Base-by-base conservation (phyloP, 148 eudicot genomes). In the Tetragonia tetragonoides region DNA sequence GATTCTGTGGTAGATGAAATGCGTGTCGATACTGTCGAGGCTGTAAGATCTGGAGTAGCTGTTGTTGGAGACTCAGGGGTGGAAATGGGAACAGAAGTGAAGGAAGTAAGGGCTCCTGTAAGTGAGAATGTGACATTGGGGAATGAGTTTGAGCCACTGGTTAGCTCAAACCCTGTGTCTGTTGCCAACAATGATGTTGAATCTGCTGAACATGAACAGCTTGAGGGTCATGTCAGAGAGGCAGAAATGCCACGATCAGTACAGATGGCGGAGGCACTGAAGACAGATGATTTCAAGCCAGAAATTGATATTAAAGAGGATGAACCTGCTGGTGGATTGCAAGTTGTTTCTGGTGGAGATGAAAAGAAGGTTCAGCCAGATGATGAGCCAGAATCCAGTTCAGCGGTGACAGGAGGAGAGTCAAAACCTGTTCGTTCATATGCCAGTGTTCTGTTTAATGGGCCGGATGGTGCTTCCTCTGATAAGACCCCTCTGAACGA, bases 1-100 rank as follows among this genome's bases (percentile, higher is more conserved):
- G 91, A 83, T 69, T 61, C 85, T 46, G 66, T 83, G 70, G 82
- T 86, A 59, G 82, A 83, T 57, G 75, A 42, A 49, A 78, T 83
- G 53, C 21, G 74, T 15, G 88, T 87, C 34, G 77, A 81, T 54
- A 68, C 53, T 67, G 78, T 57, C 44, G 82, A 80, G 78, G 78
- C 66, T n/a, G 75, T 68, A 66, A 82, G 78, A 17, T 67, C 82
- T 3, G 85, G 85, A 41, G 85, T 83, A 21, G 85, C 79, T 85
- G 81, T 72, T 72, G 84, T 82, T 82, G 87, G 70, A 40, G 80
- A 63, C 12, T 67, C 83, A 14, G 54, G 18, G 18, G 20, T 9
- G 28, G 79, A 75, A 34, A n/a, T 7, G 24, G 75, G 74, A 53
- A n/a, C n/a, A 3, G 79, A 63, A 37, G 73, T 46, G 11, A 69